These are phyloP conservation scores for Cystoisospora suis DNA, from an alignment of 169 alveolate genomes.

Conservation along the genomic window DNA sequence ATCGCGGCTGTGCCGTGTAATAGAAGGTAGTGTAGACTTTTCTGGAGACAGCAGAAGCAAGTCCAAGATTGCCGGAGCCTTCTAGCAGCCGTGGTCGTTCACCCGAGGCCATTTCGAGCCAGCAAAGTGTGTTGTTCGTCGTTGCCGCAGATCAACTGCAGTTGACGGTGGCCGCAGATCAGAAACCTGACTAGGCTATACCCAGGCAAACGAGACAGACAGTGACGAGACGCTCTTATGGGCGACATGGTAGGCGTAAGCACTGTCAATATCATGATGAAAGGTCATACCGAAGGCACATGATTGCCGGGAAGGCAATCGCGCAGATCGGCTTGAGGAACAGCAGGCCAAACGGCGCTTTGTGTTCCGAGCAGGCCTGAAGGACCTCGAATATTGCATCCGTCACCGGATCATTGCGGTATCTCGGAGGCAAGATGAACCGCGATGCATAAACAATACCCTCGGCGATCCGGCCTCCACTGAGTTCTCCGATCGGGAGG, in stretches of 20 bases:
- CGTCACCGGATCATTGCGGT: conserved; percentile 69
- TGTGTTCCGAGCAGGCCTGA: conserved; percentile 60
- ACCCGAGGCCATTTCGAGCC: too few species aligned
- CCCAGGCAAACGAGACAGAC: too few species aligned
- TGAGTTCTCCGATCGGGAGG: conserved; percentile 64
- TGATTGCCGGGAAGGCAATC: conserved; percentile 51
- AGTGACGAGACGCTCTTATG: too few species aligned
- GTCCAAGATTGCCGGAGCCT: too few species aligned
- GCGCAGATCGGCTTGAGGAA: conserved; percentile 62
- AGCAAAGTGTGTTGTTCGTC: too few species aligned
- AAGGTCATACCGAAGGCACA: conserved; percentile 55
- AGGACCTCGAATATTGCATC: conserved; percentile 67
- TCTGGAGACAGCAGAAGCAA: too few species aligned
- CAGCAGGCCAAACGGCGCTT: conserved; percentile 50
- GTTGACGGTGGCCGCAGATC: too few species aligned
- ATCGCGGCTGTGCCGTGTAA: conserved; percentile 25
- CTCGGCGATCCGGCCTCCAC: conserved; percentile 72
- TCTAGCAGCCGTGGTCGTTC: too few species aligned
- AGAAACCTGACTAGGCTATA: too few species aligned
- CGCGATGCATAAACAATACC: conserved; percentile 76
- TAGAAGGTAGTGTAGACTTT: conserved; percentile 25
- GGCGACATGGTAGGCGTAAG: too few species aligned
- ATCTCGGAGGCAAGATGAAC: conserved; percentile 71
- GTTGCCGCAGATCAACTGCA: too few species aligned
- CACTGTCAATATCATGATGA: too few species aligned